Conservation (phyloP, 495 filamentous ascomycete species). For the Daldinia decipiens region DNA sequence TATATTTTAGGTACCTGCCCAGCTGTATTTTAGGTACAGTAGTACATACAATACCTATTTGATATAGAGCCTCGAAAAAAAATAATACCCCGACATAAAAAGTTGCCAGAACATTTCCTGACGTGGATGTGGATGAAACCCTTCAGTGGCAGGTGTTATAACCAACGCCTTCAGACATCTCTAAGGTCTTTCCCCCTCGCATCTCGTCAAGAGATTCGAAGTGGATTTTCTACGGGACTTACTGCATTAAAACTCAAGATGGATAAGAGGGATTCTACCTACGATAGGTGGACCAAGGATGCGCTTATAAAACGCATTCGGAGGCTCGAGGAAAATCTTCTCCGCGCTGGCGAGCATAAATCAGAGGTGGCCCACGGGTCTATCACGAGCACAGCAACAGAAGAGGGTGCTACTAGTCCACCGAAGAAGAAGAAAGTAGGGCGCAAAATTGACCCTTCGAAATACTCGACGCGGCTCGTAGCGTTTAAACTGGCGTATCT, state of each 20-base stretch:
- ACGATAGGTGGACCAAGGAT: conserved; percentile 69
- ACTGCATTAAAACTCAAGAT: conserved; percentile 40
- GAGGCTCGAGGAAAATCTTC: conserved; percentile 70
- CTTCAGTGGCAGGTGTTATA: conserved; percentile 28
- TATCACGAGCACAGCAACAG: conserved; percentile 10
- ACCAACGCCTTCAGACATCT: conserved; percentile 31
- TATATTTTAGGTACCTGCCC: too few relatives aligned
- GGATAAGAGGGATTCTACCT: conserved; percentile 43
- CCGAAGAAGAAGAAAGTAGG: conserved; percentile 52
- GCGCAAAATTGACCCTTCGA: conserved; percentile 75
- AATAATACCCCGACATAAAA: background rate
- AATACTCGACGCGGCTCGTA: conserved; percentile 83
- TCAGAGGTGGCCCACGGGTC: conserved; percentile 8
- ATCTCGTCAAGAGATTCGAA: conserved; percentile 28
- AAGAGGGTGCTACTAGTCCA: conserved; percentile 5
- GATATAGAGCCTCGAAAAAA: conserved; percentile 7
- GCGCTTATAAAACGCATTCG: conserved; percentile 72
- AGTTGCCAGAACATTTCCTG: background rate
- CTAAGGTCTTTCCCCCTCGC: conserved; percentile 13
- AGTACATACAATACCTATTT: background rate
- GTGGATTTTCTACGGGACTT: conserved; percentile 32
- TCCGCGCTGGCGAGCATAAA: conserved; percentile 51
- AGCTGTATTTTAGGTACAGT: conserved; percentile 2
- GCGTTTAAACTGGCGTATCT: conserved; percentile 95
- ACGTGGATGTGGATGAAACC: conserved; percentile 37